Evolutionary conservation across 2,329 filamentous ascomycete species (phyloP).

Genomic region (Mycosphaerelloides madeirae): DNA sequence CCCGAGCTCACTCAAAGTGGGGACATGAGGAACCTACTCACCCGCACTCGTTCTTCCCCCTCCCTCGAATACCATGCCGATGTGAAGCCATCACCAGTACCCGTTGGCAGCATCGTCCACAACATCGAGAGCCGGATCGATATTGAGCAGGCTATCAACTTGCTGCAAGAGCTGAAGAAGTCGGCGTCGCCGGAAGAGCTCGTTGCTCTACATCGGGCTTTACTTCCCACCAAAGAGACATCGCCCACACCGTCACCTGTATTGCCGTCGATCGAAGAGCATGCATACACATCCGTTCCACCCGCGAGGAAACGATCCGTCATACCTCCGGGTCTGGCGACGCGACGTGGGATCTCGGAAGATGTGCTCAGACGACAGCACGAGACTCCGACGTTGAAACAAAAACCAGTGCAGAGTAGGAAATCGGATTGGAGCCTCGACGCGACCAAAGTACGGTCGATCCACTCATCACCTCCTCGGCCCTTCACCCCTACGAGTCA

Average conservation of each 20-base stretch:
- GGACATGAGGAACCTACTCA: constrained; percentile 5
- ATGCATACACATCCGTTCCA: constrained; percentile 10
- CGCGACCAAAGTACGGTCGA: background rate
- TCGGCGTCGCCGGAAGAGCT: constrained; percentile 46
- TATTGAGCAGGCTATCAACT: constrained; percentile 41
- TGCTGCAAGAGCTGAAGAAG: constrained; percentile 46
- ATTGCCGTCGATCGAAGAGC: constrained; percentile 18
- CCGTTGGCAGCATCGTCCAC: constrained; percentile 14
- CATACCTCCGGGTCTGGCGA: constrained; percentile 36
- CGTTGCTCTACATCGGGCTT: constrained; percentile 37
- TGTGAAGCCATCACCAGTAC: constrained; percentile 5
- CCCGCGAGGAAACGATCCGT: constrained; percentile 31
- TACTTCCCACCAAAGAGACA: constrained; percentile 31
- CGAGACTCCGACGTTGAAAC: constrained; percentile 1
- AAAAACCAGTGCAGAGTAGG: constrained; percentile 5
- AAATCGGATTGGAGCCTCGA: constrained; percentile 14
- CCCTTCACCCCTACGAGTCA: constrained; percentile 40
- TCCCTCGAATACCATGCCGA: constrained; percentile 9
- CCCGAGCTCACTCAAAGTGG: too few species aligned
- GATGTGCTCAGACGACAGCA: constrained; percentile 14
- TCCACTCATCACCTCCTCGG: constrained; percentile 14
- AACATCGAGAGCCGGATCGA: constrained; percentile 31
- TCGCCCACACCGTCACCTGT: constrained; percentile 16
- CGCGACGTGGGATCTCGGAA: constrained; percentile 16
- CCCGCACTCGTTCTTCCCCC: constrained; percentile 8